Conservation (phyloP, 2,329 filamentous ascomycete genomes). For the Rhynchosporium graminicola region DNA sequence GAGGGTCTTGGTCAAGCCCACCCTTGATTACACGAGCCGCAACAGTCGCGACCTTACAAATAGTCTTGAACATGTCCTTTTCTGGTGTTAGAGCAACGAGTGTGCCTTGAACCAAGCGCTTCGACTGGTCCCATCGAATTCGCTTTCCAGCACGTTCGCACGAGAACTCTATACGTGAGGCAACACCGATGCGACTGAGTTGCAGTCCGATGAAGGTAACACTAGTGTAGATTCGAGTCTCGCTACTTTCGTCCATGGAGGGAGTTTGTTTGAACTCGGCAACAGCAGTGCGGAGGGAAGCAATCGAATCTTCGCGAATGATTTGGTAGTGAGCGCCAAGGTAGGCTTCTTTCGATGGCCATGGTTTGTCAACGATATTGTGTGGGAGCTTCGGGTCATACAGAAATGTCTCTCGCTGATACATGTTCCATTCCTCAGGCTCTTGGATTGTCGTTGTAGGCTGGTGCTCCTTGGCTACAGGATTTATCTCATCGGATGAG, state of each 20-base stretch:
- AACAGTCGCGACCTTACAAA: slow-evolving; percentile 71
- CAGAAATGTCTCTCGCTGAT: slow-evolving; percentile 26
- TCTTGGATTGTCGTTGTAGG: not conserved
- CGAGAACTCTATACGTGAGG: slow-evolving; percentile 71
- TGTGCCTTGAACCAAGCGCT: slow-evolving; percentile 53
- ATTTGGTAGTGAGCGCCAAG: slow-evolving; percentile 74
- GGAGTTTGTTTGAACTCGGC: slow-evolving; percentile 54
- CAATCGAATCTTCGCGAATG: slow-evolving; percentile 71
- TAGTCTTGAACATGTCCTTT: slow-evolving; percentile 61
- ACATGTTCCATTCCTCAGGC: slow-evolving; percentile 32
- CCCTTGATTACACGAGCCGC: slow-evolving; percentile 65
- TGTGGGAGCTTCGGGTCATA: slow-evolving; percentile 42
- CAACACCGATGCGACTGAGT: slow-evolving; percentile 62
- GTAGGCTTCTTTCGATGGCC: slow-evolving; percentile 64
- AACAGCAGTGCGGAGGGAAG: slow-evolving; percentile 69
- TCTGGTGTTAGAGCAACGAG: slow-evolving; percentile 55
- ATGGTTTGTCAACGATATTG: slow-evolving; percentile 59
- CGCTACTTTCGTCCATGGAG: slow-evolving; percentile 55
- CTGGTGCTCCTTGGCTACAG: not conserved
- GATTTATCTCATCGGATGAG: slow-evolving; percentile 52
- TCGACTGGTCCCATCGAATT: slow-evolving; percentile 63
- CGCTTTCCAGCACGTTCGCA: slow-evolving; percentile 62
- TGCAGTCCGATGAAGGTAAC: slow-evolving; percentile 67
- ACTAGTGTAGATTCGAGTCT: slow-evolving; percentile 68
- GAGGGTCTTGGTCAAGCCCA: slow-evolving; percentile 64